Evolutionary conservation across 164 flowering plant genomes (phyloP).

Genomic region (Echeveria elegans): DNA sequence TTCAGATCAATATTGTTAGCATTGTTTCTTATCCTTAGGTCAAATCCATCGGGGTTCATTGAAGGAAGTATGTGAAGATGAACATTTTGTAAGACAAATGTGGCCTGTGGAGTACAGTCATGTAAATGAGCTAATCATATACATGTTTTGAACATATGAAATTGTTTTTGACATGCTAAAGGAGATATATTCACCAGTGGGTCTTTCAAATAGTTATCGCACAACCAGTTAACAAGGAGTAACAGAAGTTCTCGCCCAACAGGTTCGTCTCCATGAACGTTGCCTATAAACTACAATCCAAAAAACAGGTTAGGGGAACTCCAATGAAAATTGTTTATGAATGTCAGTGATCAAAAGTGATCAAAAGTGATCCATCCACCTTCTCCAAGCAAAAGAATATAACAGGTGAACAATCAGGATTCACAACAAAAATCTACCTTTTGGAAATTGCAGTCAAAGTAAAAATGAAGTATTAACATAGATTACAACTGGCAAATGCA

Average conservation of each 20-base stretch:
- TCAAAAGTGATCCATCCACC: neutral
- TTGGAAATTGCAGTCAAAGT: neutral
- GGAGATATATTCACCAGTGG: conserved; percentile 57
- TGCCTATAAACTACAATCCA: conserved; percentile 71
- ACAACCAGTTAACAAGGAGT: conserved; percentile 83
- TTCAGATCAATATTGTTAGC: conserved; percentile 85
- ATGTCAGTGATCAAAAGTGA: neutral
- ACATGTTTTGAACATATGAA: neutral
- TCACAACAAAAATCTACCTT: neutral
- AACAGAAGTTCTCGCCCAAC: conserved; percentile 90
- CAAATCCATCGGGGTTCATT: conserved; percentile 97
- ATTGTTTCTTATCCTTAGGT: conserved; percentile 64
- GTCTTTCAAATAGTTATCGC: conserved; percentile 74
- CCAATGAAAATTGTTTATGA: neutral
- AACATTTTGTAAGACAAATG: conserved; percentile 50
- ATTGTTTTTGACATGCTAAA: neutral
- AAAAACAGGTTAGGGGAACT: conserved; percentile 6
- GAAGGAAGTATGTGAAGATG: conserved; percentile 96
- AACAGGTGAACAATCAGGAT: neutral
- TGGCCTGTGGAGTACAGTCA: conserved; percentile 40
- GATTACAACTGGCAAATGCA: neutral
- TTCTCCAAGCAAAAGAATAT: neutral
- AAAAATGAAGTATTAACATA: neutral
- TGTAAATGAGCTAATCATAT: neutral
- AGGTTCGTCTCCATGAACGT: conserved; percentile 98